A percentile compares a stretch with the other conserved stretches of the same genome.
phyloP scores from a whole-genome alignment of 306 rosid species.

The Trichosanthes truncata region DNA sequence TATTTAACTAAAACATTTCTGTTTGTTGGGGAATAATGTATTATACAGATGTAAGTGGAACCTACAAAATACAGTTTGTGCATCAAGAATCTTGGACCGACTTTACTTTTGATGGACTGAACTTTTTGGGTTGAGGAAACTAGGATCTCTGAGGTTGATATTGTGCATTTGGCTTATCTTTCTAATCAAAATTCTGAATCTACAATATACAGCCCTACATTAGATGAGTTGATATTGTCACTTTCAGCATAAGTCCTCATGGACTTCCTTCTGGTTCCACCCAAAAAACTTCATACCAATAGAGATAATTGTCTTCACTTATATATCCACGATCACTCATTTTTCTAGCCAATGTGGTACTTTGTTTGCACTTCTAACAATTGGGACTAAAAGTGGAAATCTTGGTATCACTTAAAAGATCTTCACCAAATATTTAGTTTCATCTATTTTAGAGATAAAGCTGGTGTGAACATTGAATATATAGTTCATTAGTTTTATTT shows the following conservation, averaged over 20 bases:
- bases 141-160: background rate
- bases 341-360: no score
- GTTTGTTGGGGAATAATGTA: background rate
- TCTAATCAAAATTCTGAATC: background rate
- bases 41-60: background rate
- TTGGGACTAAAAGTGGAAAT: background rate
- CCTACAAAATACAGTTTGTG: background rate
- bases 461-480: background rate
- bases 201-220: background rate
- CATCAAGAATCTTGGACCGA: background rate
- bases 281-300: no score
- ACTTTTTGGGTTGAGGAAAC: background rate
- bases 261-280: no score
- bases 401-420: background rate
- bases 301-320: no score
- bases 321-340: no score
- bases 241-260: no score
- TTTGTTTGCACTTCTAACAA: no score
- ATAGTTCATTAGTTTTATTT: background rate
- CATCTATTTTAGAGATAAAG: background rate
- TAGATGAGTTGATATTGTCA: no score
- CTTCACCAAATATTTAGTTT: background rate
- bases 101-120: background rate
- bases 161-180: background rate
- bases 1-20: background rate